Evolutionary conservation across 2,329 filamentous ascomycete genomes (phyloP).

Genomic region (Bipolaris cookei): DNA sequence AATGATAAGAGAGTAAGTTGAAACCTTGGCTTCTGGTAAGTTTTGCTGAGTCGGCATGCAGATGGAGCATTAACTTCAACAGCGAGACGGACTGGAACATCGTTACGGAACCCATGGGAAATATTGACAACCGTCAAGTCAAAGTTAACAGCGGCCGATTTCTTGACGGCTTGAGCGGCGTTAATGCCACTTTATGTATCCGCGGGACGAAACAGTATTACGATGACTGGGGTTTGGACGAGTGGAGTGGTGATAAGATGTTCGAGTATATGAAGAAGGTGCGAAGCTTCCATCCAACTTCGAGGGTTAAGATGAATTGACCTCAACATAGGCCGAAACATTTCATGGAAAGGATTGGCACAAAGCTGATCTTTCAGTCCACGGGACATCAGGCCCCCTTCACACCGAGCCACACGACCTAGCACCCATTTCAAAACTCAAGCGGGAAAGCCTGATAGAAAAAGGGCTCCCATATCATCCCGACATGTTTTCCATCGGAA

Average conservation of each 20-base stretch:
- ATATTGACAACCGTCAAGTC: slow-evolving; percentile 53
- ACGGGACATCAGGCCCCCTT: slow-evolving; percentile 58
- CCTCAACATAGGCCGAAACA: slow-evolving; percentile 54
- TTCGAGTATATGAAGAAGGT: slow-evolving; percentile 63
- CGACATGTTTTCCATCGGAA: slow-evolving; percentile 65
- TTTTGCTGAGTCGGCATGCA: not conserved
- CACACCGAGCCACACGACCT: slow-evolving; percentile 65
- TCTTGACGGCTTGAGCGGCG: slow-evolving; percentile 58
- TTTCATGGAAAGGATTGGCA: slow-evolving; percentile 67
- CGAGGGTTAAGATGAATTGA: not conserved
- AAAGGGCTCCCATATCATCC: slow-evolving; percentile 61
- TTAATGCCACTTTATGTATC: slow-evolving; percentile 59
- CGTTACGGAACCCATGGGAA: slow-evolving; percentile 49
- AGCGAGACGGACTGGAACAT: slow-evolving; percentile 61
- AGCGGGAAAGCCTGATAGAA: slow-evolving; percentile 62
- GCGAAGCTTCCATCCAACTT: not conserved
- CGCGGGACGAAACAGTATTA: slow-evolving; percentile 58
- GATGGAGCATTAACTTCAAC: slow-evolving; percentile 56
- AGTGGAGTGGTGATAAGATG: slow-evolving; percentile 64
- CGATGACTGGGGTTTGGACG: slow-evolving; percentile 63
- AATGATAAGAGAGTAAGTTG: slow-evolving; percentile 56
- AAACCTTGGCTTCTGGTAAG: not conserved
- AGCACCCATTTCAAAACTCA: slow-evolving; percentile 63
- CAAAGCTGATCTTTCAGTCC: slow-evolving; percentile 54
- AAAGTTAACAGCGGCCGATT: slow-evolving; percentile 59